Evolutionary conservation across 129 eudicot genomes (phyloP).

Genomic region (Flaveria sonorensis): DNA sequence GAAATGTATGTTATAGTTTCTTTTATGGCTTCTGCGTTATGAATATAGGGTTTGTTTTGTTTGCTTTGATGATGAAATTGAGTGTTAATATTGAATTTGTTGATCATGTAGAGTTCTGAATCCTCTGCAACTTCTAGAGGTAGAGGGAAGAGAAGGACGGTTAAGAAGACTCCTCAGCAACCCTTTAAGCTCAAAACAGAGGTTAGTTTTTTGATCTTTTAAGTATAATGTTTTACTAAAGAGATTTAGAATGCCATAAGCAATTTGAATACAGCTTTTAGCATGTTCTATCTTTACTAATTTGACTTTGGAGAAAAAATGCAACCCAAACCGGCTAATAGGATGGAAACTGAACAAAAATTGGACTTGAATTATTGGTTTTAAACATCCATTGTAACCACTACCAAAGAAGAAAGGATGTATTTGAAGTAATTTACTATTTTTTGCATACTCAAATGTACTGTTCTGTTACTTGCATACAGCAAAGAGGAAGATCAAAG

Average conservation of each 20-base stretch:
- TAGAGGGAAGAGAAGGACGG: conserved; percentile 58
- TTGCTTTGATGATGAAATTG: conserved; percentile 9
- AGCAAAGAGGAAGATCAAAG: conserved; percentile 90
- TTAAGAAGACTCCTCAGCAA: conserved; percentile 58
- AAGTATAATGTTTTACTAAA: not conserved
- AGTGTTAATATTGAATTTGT: conserved; percentile 7
- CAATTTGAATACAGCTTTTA: not conserved
- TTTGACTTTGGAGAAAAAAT: not conserved
- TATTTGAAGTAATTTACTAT: not conserved
- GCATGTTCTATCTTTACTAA: not conserved
- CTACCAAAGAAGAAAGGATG: not conserved
- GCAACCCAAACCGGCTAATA: not conserved
- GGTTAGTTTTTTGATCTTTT: conserved; percentile 41
- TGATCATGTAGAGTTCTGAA: conserved; percentile 64
- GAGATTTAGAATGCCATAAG: not conserved
- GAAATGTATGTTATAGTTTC: conserved; percentile 58
- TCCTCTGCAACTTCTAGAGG: conserved; percentile 61
- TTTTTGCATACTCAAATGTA: not conserved
- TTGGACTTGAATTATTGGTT: not conserved
- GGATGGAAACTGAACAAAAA: not conserved
- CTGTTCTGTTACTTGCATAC: conserved; percentile 16
- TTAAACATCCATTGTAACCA: not conserved
- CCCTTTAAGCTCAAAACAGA: conserved; percentile 93
- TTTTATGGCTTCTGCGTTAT: not conserved
- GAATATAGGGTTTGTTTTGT: conserved; percentile 5